These are phyloP conservation scores for Suillus weaverae DNA, from an alignment of 768 basidiomycete genomes.

Conservation along the genomic window DNA sequence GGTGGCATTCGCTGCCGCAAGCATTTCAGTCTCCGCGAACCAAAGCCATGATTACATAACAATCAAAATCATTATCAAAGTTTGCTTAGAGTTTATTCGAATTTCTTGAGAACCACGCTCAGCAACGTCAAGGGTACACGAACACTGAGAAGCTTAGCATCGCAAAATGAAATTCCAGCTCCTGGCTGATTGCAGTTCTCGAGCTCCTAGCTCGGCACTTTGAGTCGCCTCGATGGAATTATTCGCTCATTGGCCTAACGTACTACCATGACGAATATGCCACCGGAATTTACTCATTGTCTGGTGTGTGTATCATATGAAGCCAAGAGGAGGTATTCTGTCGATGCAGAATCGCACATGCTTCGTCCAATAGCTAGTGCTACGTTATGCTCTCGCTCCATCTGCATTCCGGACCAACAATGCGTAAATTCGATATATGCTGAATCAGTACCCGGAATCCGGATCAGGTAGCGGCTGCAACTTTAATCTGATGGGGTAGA, in stretches of 20 bases:
- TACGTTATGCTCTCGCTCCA: background rate
- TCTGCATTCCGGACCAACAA: background rate
- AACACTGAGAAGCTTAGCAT: background rate
- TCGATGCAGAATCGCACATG: background rate
- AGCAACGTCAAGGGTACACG: background rate
- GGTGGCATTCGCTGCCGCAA: background rate
- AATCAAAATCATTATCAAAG: background rate
- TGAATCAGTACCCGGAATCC: background rate
- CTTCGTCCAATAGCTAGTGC: background rate
- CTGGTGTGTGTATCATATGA: background rate
- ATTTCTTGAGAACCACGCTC: no score
- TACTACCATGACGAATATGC: background rate
- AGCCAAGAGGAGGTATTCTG: background rate
- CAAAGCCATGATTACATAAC: background rate
- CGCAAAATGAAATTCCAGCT: background rate
- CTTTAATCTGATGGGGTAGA: background rate
- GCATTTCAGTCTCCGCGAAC: background rate
- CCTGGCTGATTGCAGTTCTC: background rate
- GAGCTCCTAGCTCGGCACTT: background rate
- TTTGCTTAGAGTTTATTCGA: background rate
- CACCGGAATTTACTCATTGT: background rate
- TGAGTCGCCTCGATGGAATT: background rate
- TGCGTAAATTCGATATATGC: background rate
- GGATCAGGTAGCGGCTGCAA: background rate
- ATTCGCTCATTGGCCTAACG: background rate